Evolutionary conservation across 331 rosid species (phyloP).

Genomic region (Pyrus hybrid): DNA sequence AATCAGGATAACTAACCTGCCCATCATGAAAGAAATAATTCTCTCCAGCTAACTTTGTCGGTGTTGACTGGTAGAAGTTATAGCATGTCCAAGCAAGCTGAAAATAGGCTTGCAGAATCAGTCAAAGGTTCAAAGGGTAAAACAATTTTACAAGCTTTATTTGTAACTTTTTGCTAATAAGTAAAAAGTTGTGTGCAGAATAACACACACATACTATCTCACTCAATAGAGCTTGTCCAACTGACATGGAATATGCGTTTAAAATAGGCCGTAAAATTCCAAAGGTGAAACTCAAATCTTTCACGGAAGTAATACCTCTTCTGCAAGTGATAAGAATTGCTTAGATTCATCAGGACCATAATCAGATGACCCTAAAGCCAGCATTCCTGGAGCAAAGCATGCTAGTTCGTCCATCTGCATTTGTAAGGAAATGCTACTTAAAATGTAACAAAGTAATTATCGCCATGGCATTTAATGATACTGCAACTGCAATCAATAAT

Average conservation of each 20-base stretch:
- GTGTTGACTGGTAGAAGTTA: conserved; percentile 92
- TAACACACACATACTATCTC: background rate
- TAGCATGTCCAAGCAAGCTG: conserved; percentile 99
- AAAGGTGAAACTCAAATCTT: background rate
- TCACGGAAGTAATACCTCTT: conserved; percentile 51
- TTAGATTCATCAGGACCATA: conserved; percentile 66
- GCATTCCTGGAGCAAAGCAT: conserved; percentile 99
- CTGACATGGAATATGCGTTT: background rate
- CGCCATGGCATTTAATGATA: background rate
- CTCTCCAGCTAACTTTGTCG: conserved; percentile 96
- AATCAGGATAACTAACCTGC: conserved; percentile 48
- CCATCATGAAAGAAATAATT: conserved; percentile 76
- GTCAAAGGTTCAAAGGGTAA: background rate
- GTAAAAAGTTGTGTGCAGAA: background rate
- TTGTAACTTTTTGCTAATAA: background rate
- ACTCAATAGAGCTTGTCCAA: background rate
- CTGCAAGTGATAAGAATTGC: conserved; percentile 74
- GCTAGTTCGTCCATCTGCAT: conserved; percentile 99
- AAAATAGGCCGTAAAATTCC: background rate
- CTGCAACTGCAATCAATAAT: conserved; percentile 1
- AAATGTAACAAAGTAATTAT: conserved; percentile 8
- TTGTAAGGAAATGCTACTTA: conserved; percentile 5
- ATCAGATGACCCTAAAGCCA: conserved; percentile 90
- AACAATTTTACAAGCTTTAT: background rate
- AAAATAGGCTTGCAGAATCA: conserved; percentile 10